These are phyloP conservation scores for Penicillium cataractarum DNA, from an alignment of 495 filamentous ascomycete genomes.

Conservation along the genomic window DNA sequence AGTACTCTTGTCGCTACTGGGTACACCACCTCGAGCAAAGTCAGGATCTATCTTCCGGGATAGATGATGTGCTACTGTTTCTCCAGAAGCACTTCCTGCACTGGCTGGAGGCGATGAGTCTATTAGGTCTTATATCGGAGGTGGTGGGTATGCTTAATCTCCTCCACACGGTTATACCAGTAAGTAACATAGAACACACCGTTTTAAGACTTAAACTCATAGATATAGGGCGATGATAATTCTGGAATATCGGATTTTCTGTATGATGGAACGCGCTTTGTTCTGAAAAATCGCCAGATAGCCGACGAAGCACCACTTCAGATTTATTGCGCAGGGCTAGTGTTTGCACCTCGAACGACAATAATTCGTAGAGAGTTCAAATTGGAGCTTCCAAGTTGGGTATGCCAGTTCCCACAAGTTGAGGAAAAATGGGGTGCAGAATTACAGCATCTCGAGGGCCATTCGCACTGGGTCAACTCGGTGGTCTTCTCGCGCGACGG, in stretches of 20 bases:
- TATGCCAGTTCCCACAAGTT: too few relatives aligned
- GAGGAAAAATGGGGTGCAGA: too few relatives aligned
- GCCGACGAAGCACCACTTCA: constrained; percentile 33
- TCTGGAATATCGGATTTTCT: neutral
- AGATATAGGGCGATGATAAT: neutral
- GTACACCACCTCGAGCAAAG: neutral
- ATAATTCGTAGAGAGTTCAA: constrained; percentile 30
- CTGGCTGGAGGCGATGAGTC: constrained; percentile 4
- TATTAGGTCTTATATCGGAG: neutral
- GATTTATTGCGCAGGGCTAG: constrained; percentile 32
- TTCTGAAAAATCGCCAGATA: constrained; percentile 35
- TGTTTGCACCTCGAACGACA: constrained; percentile 39
- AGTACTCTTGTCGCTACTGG: constrained; percentile 8
- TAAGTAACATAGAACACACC: neutral
- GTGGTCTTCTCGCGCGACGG: too few relatives aligned
- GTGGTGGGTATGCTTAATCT: neutral
- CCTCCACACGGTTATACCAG: neutral
- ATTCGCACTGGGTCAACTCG: too few relatives aligned
- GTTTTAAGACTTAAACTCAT: neutral
- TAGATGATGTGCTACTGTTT: neutral
- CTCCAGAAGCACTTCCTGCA: constrained; percentile 1
- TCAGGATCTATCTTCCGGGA: neutral
- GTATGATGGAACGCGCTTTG: constrained; percentile 41
- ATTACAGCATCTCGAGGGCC: too few relatives aligned
- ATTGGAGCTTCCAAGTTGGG: constrained; percentile 19